Conservation (phyloP, 805 yeast species). For the Ogataea wickerhamii region DNA sequence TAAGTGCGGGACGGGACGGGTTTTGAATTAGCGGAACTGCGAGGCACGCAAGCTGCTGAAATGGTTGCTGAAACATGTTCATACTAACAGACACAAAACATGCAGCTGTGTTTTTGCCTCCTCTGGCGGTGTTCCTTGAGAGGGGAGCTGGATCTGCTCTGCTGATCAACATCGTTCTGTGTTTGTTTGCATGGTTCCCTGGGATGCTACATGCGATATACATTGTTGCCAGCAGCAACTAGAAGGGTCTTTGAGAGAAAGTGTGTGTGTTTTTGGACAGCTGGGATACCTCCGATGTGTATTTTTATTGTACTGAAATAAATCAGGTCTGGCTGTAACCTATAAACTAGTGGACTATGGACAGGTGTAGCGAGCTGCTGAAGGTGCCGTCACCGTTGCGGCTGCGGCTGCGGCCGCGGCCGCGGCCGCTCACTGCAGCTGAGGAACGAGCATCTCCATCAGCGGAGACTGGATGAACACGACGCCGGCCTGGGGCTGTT, state of each 20-base stretch:
- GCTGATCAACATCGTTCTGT: slow-evolving; percentile 59
- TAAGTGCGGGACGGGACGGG: slow-evolving; percentile 14
- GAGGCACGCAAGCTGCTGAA: no score
- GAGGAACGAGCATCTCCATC: slow-evolving; percentile 82
- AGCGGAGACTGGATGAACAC: slow-evolving; percentile 72
- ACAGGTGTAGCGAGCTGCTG: no score
- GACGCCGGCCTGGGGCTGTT: slow-evolving; percentile 52
- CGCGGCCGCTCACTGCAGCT: slow-evolving; percentile 37
- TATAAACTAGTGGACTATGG: no score
- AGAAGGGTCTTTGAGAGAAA: not conserved
- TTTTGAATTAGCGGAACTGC: no score
- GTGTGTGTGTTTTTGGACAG: no score
- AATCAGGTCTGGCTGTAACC: not conserved
- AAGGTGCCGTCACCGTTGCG: no score
- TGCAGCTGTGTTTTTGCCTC: slow-evolving; percentile 59
- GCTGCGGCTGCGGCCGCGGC: no score
- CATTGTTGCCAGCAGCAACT: slow-evolving; percentile 37
- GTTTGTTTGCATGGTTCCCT: slow-evolving; percentile 69
- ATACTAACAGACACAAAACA: slow-evolving; percentile 1
- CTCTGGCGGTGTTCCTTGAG: slow-evolving; percentile 70
- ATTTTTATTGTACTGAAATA: no score
- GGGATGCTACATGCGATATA: slow-evolving; percentile 75
- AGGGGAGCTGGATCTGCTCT: slow-evolving; percentile 64
- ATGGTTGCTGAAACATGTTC: no score
- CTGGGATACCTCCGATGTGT: no score